Conservation (phyloP, 495 filamentous ascomycete genomes). For the Rostrohypoxylon terebratum region DNA sequence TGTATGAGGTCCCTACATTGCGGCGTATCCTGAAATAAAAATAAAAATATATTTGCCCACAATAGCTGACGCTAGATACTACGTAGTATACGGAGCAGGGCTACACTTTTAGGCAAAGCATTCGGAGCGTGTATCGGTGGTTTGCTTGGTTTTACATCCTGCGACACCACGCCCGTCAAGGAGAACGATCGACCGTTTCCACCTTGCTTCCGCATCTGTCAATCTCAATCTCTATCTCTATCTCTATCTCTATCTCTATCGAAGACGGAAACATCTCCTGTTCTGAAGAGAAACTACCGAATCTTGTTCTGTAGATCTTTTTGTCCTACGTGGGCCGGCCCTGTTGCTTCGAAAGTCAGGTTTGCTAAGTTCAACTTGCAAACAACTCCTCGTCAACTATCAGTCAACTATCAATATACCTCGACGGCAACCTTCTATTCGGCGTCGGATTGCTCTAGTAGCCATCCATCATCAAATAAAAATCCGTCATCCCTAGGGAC, state of each 20-base stretch:
- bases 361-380: conserved; percentile 17
- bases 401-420: conserved; percentile 1
- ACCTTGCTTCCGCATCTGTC: conserved; percentile 26
- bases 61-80: conserved; percentile 15
- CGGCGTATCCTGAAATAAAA: conserved; percentile 24
- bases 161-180: conserved; percentile 47
- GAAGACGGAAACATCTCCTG: conserved; percentile 43
- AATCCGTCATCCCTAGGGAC: conserved; percentile 15
- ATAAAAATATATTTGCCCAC: conserved; percentile 20
- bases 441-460: conserved; percentile 19
- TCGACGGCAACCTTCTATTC: conserved; percentile 22
- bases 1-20: conserved; percentile 29
- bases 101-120: conserved; percentile 43
- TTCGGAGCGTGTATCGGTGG: conserved; percentile 31
- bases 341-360: conserved; percentile 25
- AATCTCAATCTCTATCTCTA: background rate
- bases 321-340: conserved; percentile 38
- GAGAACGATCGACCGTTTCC: conserved; percentile 43
- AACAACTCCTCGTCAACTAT: conserved; percentile 8
- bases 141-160: conserved; percentile 38
- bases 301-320: conserved; percentile 50
- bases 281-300: conserved; percentile 32
- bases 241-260: conserved; percentile 20
- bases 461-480: conserved; percentile 2
- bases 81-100: conserved; percentile 33